Conservation (phyloP, 805 yeast genomes). For the Clavispora carvajalis region DNA sequence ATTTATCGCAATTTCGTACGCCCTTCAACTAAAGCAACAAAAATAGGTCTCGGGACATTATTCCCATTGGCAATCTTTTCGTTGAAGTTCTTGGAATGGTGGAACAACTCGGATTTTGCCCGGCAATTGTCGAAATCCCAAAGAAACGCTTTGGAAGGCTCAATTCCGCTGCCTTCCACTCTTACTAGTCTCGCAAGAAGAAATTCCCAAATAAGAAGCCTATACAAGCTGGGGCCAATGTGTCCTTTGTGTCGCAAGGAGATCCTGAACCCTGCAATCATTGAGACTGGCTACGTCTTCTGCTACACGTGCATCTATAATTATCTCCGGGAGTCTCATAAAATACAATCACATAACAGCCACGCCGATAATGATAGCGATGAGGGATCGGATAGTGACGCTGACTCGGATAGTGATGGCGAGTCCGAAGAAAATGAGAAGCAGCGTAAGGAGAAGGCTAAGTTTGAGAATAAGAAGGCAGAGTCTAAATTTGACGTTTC, state of each 20-base stretch:
- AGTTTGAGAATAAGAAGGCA: no score
- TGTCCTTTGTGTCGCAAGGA: slow-evolving; percentile 70
- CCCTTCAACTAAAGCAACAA: slow-evolving; percentile 29
- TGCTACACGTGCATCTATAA: slow-evolving; percentile 83
- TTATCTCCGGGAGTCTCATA: slow-evolving; percentile 47
- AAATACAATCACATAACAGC: slow-evolving; percentile 17
- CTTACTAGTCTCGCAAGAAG: slow-evolving; percentile 13
- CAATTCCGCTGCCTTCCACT: slow-evolving; percentile 44
- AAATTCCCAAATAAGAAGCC: slow-evolving; percentile 13
- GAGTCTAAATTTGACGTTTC: slow-evolving; percentile 24
- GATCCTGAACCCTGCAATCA: slow-evolving; percentile 74
- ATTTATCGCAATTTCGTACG: slow-evolving; percentile 16
- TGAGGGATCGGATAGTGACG: slow-evolving; percentile 6
- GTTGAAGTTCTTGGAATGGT: slow-evolving; percentile 88
- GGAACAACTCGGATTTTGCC: slow-evolving; percentile 75
- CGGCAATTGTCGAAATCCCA: slow-evolving; percentile 47
- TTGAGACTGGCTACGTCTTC: slow-evolving; percentile 88
- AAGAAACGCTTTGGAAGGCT: slow-evolving; percentile 40
- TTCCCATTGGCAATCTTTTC: slow-evolving; percentile 80
- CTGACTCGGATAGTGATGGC: slow-evolving; percentile 15
- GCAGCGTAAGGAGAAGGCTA: no score
- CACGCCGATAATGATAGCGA: slow-evolving; percentile 1
- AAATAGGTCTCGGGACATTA: slow-evolving; percentile 41
- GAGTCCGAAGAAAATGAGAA: slow-evolving; percentile 16
- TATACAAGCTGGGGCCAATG: slow-evolving; percentile 24